Evolutionary conservation across 176 grass and related monocot species (phyloP), one percentile per base, ranked within the genome.

Genomic region (Oryza officinalis): DNA sequence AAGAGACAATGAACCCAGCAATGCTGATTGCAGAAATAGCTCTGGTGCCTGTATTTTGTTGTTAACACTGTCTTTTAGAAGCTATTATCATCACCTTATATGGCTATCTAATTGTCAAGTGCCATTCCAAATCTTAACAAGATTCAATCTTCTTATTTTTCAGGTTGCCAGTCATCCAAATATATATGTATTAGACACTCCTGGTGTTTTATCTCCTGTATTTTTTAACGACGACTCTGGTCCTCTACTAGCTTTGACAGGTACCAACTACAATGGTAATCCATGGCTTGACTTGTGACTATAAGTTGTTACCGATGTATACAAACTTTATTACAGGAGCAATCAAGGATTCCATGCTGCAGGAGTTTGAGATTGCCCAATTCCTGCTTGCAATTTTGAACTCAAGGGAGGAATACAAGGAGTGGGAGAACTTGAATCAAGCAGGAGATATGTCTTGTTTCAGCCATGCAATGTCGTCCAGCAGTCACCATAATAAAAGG

Each of bases 141-240:
- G 11, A 52, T 54, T 71, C 47, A 59, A 11, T 7, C 26, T 75
- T 80, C 25, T 28, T 74, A 3, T 45, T 81, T 84, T 84, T 47
- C 88, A 94, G 94, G 88, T 97, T 66, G 89, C 84, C 63, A 94
- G 87, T 41, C 94, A 90, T 92, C 91, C 91, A 2, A 97, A 93
- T 85, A 92, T 94, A 75, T 97, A 92, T 70, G 76, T 92, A 72
- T 81, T 97, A 83, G 91, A 92, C 43, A 90, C 89, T 22, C 94
- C 89, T 20, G 94, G 91, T 74, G 49, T 97, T 83, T 79, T 92
- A 43, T 86, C 78, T 38, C 87, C 79, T 37, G 84, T 45, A 78
- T 77, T 92, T 79, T 40, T 28, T 20, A 18, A 83, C 74, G 85
- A 81, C 71, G 87, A 88, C 45, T 88, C 18, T 26, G 79, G 79